Evolutionary conservation across 257 asterid genomes (phyloP).

Genomic region (Nicotiana attenuata): DNA sequence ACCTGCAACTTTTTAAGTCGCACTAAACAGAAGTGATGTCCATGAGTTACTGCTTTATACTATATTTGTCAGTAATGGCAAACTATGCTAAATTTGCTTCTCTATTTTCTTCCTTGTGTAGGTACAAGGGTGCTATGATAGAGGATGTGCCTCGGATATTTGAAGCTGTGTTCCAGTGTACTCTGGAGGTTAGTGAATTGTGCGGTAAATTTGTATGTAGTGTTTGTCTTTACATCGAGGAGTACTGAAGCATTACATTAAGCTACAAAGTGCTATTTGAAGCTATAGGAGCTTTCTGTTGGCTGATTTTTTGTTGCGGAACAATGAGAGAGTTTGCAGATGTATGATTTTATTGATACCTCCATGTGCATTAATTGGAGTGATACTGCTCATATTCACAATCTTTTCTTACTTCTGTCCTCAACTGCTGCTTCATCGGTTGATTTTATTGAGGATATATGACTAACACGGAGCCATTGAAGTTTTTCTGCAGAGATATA

Average conservation of each 20-base stretch:
- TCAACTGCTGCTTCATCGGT: neutral
- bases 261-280: neutral
- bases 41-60: neutral
- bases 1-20: neutral
- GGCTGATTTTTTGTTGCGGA: neutral
- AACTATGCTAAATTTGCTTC: neutral
- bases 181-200: constrained; percentile 64
- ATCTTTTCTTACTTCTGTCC: neutral
- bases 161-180: constrained; percentile 96
- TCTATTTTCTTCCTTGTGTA: constrained; percentile 21
- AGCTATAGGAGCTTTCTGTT: neutral
- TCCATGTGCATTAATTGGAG: neutral
- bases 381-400: neutral
- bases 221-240: neutral
- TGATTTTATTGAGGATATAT: neutral
- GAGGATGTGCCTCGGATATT: constrained; percentile 95
- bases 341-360: neutral
- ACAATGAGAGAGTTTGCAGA: neutral
- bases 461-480: neutral
- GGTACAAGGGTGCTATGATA: constrained; percentile 87
- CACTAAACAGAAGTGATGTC: neutral
- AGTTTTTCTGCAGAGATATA: neutral
- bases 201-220: neutral
- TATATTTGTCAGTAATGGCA: neutral
- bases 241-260: neutral